These are phyloP conservation scores for Lupinus albus DNA, from an alignment of 306 rosid genomes.

Conservation along the genomic window DNA sequence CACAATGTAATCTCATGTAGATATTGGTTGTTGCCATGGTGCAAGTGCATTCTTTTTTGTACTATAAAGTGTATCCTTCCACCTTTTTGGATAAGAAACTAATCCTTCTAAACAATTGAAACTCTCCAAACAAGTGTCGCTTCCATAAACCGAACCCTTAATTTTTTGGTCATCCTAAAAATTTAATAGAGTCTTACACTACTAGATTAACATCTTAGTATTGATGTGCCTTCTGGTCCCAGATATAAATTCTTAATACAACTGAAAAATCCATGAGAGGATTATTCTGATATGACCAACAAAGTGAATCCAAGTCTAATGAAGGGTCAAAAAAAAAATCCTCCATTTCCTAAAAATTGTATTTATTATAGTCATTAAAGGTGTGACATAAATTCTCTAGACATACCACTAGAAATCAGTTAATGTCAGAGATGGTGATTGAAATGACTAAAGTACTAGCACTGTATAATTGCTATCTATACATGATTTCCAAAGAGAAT, in stretches of 20 bases:
- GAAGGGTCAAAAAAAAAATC: slow-evolving; percentile 42
- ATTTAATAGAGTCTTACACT: too few species aligned
- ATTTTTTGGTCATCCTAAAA: too few species aligned
- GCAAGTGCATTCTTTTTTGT: slow-evolving; percentile 50
- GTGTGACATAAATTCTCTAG: slow-evolving; percentile 52
- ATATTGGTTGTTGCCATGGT: slow-evolving; percentile 37
- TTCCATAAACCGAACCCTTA: too few species aligned
- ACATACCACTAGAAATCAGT: slow-evolving; percentile 46
- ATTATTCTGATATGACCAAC: slow-evolving; percentile 35
- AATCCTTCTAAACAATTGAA: too few species aligned
- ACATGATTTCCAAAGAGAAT: slow-evolving; percentile 43
- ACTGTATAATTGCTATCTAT: neutral
- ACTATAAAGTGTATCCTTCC: too few species aligned
- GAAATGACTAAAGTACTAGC: neutral
- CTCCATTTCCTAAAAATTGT: slow-evolving; percentile 47
- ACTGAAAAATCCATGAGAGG: slow-evolving; percentile 36
- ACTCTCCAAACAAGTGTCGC: too few species aligned
- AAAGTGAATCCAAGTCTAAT: slow-evolving; percentile 35
- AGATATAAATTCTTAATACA: slow-evolving; percentile 36
- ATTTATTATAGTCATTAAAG: slow-evolving; percentile 47
- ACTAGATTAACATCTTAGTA: too few species aligned
- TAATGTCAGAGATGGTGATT: slow-evolving; percentile 41
- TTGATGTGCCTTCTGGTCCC: too few species aligned
- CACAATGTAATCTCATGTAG: slow-evolving; percentile 32
- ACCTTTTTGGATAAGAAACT: too few species aligned